These are phyloP conservation scores for Zygotorulaspora sp. DNA, from an alignment of 805 yeast species.

Conservation along the genomic window DNA sequence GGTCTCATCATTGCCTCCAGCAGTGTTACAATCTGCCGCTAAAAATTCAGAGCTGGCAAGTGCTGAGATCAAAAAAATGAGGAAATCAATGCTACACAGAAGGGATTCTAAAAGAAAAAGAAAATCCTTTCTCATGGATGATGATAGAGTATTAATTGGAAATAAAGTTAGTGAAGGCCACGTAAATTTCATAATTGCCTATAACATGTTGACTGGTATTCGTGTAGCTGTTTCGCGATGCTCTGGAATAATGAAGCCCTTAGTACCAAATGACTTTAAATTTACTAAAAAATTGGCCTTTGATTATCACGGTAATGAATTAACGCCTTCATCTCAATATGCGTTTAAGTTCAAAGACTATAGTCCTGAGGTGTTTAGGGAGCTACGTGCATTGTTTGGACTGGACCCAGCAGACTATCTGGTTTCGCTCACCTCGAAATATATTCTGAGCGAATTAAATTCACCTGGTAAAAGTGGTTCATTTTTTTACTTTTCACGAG, in stretches of 20 bases:
- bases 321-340: constrained; percentile 89
- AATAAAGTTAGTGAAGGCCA: constrained; percentile 89
- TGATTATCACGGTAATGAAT: constrained; percentile 79
- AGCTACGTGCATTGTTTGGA: constrained; percentile 71
- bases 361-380: constrained; percentile 90
- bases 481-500: constrained; percentile 90
- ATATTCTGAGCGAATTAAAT: constrained; percentile 83
- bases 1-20: constrained; percentile 14
- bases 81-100: constrained; percentile 44
- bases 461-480: constrained; percentile 98
- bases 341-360: constrained; percentile 97
- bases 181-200: constrained; percentile 87
- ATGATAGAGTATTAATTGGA: constrained; percentile 58
- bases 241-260: constrained; percentile 74
- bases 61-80: constrained; percentile 47
- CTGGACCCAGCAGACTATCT: constrained; percentile 95
- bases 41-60: constrained; percentile 38
- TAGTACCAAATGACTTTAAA: constrained; percentile 63
- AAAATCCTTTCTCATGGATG: constrained; percentile 45
- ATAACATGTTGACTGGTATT: constrained; percentile 95
- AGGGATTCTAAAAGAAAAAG: constrained; percentile 42
- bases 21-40: constrained; percentile 6
- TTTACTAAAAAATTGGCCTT: constrained; percentile 77
- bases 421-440: constrained; percentile 87
- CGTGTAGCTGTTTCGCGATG: constrained; percentile 91